A percentile compares a stretch with the other conserved stretches of the same genome.
phyloP scores from a whole-genome alignment of 2,329 filamentous ascomycete genomes.

The Penicillium digitatum region DNA sequence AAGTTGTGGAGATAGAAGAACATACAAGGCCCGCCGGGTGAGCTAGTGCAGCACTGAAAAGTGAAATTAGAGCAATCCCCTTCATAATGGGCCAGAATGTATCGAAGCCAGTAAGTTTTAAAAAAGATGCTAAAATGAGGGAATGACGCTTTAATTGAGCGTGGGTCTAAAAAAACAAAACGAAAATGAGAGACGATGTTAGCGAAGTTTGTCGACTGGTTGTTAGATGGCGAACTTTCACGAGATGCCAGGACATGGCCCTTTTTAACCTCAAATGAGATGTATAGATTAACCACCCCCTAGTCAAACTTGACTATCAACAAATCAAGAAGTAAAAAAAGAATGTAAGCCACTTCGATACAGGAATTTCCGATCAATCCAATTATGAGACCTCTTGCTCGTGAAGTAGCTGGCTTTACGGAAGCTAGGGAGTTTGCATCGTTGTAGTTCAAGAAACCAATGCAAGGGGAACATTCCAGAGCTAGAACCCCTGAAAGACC shows the following conservation, averaged over 20 bases:
- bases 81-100: constrained; percentile 17
- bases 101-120: not conserved
- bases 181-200: not conserved
- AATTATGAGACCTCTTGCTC: not conserved
- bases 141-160: not conserved
- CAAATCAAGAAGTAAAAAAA: not conserved
- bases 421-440: not conserved
- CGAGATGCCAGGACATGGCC: not conserved
- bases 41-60: constrained; percentile 41
- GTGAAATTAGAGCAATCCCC: constrained; percentile 22
- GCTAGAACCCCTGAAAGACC: not conserved
- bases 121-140: not conserved
- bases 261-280: not conserved
- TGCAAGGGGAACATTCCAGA: not conserved
- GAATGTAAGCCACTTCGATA: not conserved
- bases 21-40: constrained; percentile 43
- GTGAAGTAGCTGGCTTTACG: not conserved
- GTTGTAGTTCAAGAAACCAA: not conserved
- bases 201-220: constrained; percentile 11
- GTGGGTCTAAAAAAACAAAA: not conserved
- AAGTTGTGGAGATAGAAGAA: constrained; percentile 1
- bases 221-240: not conserved
- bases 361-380: not conserved
- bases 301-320: not conserved
- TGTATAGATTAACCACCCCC: not conserved